phyloP scores from a whole-genome alignment of 805 yeast species.

The Lipomyces yamadae region DNA sequence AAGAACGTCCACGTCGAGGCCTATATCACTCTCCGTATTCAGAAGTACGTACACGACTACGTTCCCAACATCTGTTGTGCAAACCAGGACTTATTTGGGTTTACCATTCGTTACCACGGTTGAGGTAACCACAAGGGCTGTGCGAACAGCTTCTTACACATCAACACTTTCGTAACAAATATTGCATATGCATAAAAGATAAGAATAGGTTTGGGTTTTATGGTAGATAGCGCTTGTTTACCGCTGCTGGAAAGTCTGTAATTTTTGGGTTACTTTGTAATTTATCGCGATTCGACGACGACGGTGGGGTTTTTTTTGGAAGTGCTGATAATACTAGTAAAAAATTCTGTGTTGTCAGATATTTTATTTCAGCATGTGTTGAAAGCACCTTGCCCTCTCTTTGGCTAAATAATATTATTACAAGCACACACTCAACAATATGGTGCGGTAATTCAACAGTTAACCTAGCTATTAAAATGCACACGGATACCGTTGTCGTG shows the following conservation, averaged over 20 bases:
- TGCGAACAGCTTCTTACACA: not conserved
- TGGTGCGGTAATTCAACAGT: too few species aligned
- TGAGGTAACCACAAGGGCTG: not conserved
- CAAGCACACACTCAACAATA: too few species aligned
- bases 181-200: not conserved
- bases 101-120: not conserved
- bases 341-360: too few species aligned
- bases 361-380: too few species aligned
- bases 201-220: not conserved
- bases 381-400: too few species aligned
- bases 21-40: not conserved
- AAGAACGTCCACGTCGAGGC: not conserved
- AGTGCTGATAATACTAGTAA: too few species aligned
- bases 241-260: not conserved
- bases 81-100: not conserved
- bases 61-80: not conserved
- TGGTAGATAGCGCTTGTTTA: not conserved
- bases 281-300: not conserved
- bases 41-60: not conserved
- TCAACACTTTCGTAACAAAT: not conserved
- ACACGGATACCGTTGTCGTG: too few species aligned
- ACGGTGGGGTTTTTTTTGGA: not conserved
- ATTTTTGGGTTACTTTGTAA: not conserved
- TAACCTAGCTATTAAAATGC: too few species aligned
- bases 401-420: too few species aligned